Evolutionary conservation across 2,329 filamentous ascomycete species (phyloP).

Genomic region (Pseudocercospora crystallina): DNA sequence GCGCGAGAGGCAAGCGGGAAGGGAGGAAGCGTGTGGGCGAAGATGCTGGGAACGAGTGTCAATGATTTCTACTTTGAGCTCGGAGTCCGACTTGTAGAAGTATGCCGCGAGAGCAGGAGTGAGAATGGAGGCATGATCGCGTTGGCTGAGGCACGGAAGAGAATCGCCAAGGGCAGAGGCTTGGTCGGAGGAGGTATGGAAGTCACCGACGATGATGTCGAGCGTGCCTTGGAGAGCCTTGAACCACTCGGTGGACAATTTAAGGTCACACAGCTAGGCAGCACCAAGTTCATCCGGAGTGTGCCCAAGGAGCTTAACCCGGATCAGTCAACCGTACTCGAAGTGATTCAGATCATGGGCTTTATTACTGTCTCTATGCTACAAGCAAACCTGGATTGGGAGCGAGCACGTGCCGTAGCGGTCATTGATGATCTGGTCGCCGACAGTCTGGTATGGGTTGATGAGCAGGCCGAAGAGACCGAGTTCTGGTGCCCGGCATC

Average conservation of each 20-base stretch:
- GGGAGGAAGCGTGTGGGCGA: slow-evolving; percentile 79
- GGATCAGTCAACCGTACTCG: slow-evolving; percentile 88
- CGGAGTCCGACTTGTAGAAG: slow-evolving; percentile 90
- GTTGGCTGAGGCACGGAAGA: slow-evolving; percentile 74
- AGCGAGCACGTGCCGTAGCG: slow-evolving; percentile 78
- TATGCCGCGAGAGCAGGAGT: slow-evolving; percentile 78
- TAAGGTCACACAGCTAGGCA: slow-evolving; percentile 78
- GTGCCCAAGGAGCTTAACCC: slow-evolving; percentile 93
- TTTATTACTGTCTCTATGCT: slow-evolving; percentile 90
- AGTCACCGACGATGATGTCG: slow-evolving; percentile 87
- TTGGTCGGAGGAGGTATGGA: slow-evolving; percentile 75
- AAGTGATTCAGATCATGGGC: slow-evolving; percentile 84
- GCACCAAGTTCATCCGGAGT: slow-evolving; percentile 82
- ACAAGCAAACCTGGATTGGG: slow-evolving; percentile 82
- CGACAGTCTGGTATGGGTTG: slow-evolving; percentile 91
- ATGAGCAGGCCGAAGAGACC: slow-evolving; percentile 78
- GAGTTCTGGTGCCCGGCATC: slow-evolving; percentile 92
- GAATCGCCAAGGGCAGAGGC: slow-evolving; percentile 69
- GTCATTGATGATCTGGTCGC: slow-evolving; percentile 86
- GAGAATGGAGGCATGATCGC: slow-evolving; percentile 94
- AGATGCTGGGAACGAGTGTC: slow-evolving; percentile 84
- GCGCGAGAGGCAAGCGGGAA: slow-evolving; percentile 44
- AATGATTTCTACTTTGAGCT: slow-evolving; percentile 99
- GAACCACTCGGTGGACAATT: slow-evolving; percentile 87
- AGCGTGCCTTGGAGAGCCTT: slow-evolving; percentile 82